Evolutionary conservation across 139 green algal species (phyloP).

Genomic region (Picochlorum sp.): DNA sequence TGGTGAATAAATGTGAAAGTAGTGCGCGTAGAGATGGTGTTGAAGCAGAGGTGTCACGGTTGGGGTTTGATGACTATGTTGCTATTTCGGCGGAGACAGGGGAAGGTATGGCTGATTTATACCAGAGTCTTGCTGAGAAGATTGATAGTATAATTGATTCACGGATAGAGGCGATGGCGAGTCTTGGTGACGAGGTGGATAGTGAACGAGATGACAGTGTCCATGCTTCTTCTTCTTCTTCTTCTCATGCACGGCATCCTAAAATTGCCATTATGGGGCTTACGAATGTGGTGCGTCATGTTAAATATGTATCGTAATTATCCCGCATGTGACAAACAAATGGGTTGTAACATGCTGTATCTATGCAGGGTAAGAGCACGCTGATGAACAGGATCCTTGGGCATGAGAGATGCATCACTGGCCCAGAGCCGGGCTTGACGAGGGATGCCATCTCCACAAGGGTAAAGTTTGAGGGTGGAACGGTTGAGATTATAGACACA

Average conservation of each 20-base stretch:
- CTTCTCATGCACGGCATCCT: not conserved
- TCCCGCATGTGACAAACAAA: no score
- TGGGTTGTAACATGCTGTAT: not conserved
- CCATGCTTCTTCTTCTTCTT: no score
- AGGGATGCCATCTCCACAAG: slow-evolving; percentile 60
- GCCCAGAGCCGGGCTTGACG: slow-evolving; percentile 85
- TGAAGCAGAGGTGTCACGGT: slow-evolving; percentile 24
- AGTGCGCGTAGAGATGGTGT: slow-evolving; percentile 7
- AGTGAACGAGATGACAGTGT: no score
- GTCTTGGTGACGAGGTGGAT: no score
- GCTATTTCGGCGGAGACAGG: slow-evolving; percentile 76
- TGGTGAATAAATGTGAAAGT: slow-evolving; percentile 84
- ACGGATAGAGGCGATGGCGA: not conserved
- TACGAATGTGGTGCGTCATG: slow-evolving; percentile 46
- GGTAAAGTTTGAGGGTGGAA: slow-evolving; percentile 20
- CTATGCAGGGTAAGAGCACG: slow-evolving; percentile 66
- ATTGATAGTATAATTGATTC: slow-evolving; percentile 14
- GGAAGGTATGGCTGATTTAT: slow-evolving; percentile 84
- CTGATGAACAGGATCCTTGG: slow-evolving; percentile 75
- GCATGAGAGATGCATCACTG: slow-evolving; percentile 71
- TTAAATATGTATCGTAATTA: no score
- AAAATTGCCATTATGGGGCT: slow-evolving; percentile 68
- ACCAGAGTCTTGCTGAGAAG: slow-evolving; percentile 31
- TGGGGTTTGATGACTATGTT: slow-evolving; percentile 76
- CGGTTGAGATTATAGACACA: slow-evolving; percentile 80